Conservation (phyloP, 331 rosid species). For the Malus hybrid region DNA sequence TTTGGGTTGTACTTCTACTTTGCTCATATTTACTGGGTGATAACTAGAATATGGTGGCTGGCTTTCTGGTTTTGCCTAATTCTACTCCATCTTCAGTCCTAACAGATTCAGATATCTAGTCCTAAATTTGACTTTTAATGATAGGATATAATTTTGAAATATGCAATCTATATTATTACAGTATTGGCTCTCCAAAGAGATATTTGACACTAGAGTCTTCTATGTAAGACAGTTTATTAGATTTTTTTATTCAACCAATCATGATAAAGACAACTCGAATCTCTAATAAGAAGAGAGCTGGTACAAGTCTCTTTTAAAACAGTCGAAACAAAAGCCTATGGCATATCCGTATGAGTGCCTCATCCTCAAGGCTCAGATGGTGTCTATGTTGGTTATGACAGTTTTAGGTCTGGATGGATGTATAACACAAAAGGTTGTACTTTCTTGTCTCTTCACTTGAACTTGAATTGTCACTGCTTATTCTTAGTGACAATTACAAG, state of each 20-base stretch:
- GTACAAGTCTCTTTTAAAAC: background rate
- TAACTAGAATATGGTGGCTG: background rate
- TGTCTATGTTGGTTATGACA: background rate
- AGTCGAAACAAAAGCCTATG: background rate
- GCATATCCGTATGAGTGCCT: background rate
- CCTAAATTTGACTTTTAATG: background rate
- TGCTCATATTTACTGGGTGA: background rate
- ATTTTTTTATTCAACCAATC: background rate
- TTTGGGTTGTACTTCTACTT: background rate
- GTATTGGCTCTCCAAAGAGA: background rate
- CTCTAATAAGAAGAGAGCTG: background rate
- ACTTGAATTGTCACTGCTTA: too few relatives aligned
- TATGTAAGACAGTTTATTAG: background rate
- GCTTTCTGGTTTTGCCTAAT: background rate
- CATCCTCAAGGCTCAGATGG: background rate
- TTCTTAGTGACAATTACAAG: too few relatives aligned
- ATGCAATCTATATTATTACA: background rate
- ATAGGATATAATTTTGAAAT: background rate
- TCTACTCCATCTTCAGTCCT: background rate
- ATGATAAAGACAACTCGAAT: background rate
- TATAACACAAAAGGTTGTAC: background rate
- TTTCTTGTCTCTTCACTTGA: background rate
- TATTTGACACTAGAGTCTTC: background rate
- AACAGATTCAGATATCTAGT: background rate
- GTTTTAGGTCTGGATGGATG: background rate